These are phyloP conservation scores for Penicillium coprophilum DNA, from an alignment of 495 filamentous ascomycete genomes.

Conservation along the genomic window DNA sequence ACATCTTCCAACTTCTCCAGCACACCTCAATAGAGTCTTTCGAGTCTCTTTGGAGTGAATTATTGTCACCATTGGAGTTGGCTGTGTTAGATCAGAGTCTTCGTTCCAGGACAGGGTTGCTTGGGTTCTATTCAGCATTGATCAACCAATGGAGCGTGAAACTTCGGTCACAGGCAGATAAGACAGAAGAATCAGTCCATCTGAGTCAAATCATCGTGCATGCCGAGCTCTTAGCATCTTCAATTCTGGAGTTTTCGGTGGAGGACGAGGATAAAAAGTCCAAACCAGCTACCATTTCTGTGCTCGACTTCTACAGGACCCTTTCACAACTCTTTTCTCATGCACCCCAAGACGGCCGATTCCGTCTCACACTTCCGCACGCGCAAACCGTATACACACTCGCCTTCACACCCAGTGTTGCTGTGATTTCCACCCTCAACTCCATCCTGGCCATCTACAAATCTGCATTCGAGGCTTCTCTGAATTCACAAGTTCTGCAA, in stretches of 20 bases:
- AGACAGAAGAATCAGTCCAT: conserved; percentile 34
- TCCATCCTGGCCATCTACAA: conserved; percentile 68
- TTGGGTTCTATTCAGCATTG: conserved; percentile 70
- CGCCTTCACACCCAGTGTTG: conserved; percentile 60
- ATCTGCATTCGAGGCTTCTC: conserved; percentile 66
- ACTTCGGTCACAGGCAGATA: conserved; percentile 31
- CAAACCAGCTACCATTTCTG: conserved; percentile 34
- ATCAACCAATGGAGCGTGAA: conserved; percentile 65
- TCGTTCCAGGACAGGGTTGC: conserved; percentile 52
- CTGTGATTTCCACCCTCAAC: conserved; percentile 69
- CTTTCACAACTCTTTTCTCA: conserved; percentile 56
- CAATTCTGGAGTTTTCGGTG: conserved; percentile 53
- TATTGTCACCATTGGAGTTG: conserved; percentile 59
- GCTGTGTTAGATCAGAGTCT: conserved; percentile 53
- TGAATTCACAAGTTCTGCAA: conserved; percentile 42
- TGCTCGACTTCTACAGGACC: conserved; percentile 70
- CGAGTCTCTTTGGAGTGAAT: conserved; percentile 43
- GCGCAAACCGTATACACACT: conserved; percentile 68
- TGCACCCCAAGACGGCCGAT: conserved; percentile 43
- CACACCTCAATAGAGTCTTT: conserved; percentile 62
- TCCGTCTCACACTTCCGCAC: conserved; percentile 66
- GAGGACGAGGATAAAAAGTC: conserved; percentile 11
- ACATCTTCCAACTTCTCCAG: conserved; percentile 63
- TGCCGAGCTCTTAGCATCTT: conserved; percentile 61
- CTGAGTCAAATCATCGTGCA: conserved; percentile 54